phyloP scores from a whole-genome alignment of 805 yeast genomes.

The Lipomyces japonicus region DNA sequence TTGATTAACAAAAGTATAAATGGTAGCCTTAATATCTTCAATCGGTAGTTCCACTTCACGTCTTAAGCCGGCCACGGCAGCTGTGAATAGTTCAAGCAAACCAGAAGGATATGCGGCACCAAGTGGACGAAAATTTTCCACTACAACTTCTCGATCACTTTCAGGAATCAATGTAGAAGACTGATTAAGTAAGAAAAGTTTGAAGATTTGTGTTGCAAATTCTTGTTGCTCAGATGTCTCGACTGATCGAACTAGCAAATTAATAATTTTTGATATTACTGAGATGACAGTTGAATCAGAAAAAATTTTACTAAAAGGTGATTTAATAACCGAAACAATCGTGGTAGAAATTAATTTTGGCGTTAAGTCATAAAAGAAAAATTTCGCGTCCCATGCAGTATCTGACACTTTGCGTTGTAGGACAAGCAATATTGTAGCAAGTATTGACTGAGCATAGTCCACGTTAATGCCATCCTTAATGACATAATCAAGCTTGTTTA shows the following conservation, averaged over 20 bases:
- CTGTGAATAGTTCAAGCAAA: slow-evolving; percentile 15
- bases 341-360: slow-evolving; percentile 27
- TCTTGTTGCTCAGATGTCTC: slow-evolving; percentile 17
- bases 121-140: slow-evolving; percentile 12
- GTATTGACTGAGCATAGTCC: slow-evolving; percentile 30
- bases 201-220: slow-evolving; percentile 17
- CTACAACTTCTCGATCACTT: slow-evolving; percentile 7
- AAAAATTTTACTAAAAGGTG: slow-evolving; percentile 1
- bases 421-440: slow-evolving; percentile 34
- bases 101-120: slow-evolving; percentile 4
- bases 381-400: slow-evolving; percentile 26
- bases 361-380: slow-evolving; percentile 24
- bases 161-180: slow-evolving; percentile 13
- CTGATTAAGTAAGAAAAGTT: slow-evolving; percentile 12
- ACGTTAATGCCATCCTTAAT: slow-evolving; percentile 3
- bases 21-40: neutral
- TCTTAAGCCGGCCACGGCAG: slow-evolving; percentile 19
- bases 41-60: slow-evolving; percentile 13
- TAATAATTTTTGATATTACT: slow-evolving; percentile 29
- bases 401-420: slow-evolving; percentile 25
- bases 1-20: neutral
- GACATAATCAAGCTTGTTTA: slow-evolving; percentile 34
- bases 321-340: slow-evolving; percentile 8
- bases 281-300: slow-evolving; percentile 21
- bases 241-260: slow-evolving; percentile 30